Evolutionary conservation across 2,329 filamentous ascomycete species (phyloP).

Genomic region (Aspergillus thermomutatus): DNA sequence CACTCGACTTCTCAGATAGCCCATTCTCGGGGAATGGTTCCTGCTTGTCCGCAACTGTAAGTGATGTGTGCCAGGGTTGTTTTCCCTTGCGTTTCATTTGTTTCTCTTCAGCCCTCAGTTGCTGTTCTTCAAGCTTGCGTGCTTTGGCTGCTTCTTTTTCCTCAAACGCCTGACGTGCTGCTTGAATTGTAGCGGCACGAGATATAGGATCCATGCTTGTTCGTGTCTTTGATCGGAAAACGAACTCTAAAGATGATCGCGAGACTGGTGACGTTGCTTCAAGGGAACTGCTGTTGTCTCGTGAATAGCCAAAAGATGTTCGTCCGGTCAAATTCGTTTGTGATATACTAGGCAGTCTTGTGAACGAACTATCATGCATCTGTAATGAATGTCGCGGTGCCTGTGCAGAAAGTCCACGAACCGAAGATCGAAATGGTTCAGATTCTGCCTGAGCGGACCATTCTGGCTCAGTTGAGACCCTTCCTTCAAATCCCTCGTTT

Average conservation of each 20-base stretch:
- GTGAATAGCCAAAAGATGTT: slow-evolving; percentile 46
- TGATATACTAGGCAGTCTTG: slow-evolving; percentile 49
- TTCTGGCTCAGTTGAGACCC: slow-evolving; percentile 47
- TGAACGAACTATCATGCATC: slow-evolving; percentile 40
- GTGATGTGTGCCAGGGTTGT: slow-evolving; percentile 24
- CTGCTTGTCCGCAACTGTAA: slow-evolving; percentile 12
- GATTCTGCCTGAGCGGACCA: slow-evolving; percentile 10
- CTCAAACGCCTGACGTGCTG: slow-evolving; percentile 55
- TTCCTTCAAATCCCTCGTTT: slow-evolving; percentile 43
- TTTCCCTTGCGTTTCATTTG: slow-evolving; percentile 44
- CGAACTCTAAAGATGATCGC: slow-evolving; percentile 55
- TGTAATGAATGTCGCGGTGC: slow-evolving; percentile 34
- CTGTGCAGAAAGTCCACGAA: slow-evolving; percentile 31
- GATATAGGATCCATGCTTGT: slow-evolving; percentile 52
- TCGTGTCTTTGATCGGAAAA: slow-evolving; percentile 50
- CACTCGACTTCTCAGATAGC: slow-evolving; percentile 19
- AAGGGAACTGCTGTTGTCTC: slow-evolving; percentile 49
- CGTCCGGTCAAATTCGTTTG: slow-evolving; percentile 52
- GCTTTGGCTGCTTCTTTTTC: slow-evolving; percentile 58
- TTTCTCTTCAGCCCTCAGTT: slow-evolving; percentile 46
- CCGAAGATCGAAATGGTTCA: slow-evolving; percentile 26
- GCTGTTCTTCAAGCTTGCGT: slow-evolving; percentile 53
- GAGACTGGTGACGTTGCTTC: slow-evolving; percentile 53
- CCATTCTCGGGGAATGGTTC: slow-evolving; percentile 12
- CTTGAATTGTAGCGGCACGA: slow-evolving; percentile 55